phyloP scores from a whole-genome alignment of 345 rosid genomes.

The Pelargonium nanum region DNA sequence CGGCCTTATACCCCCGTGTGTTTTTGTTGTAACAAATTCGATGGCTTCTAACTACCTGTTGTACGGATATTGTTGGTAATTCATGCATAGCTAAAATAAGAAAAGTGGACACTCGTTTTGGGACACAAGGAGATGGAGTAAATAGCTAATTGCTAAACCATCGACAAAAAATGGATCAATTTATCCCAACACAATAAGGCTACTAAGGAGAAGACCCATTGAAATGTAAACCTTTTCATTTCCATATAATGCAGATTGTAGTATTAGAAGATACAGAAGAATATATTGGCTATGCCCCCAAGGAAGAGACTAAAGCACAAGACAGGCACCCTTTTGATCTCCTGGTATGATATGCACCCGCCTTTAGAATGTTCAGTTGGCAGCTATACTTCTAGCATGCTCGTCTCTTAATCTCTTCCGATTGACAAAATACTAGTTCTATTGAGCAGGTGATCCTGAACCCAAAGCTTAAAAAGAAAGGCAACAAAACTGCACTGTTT shows the following conservation, averaged over 20 bases:
- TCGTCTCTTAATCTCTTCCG: slow-evolving; percentile 7
- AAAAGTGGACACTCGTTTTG: too few species aligned
- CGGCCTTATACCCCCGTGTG: too few species aligned
- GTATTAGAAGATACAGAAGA: slow-evolving; percentile 84
- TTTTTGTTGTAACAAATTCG: too few species aligned
- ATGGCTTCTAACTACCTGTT: too few species aligned
- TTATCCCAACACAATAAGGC: not conserved
- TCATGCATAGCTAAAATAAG: too few species aligned
- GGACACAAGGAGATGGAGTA: too few species aligned
- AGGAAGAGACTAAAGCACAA: slow-evolving; percentile 59
- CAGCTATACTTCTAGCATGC: not conserved
- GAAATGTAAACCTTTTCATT: not conserved
- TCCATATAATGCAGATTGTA: slow-evolving; percentile 41
- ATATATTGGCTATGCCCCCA: slow-evolving; percentile 69
- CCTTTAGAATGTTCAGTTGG: not conserved
- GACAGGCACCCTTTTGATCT: slow-evolving; percentile 75
- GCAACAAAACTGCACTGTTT: slow-evolving; percentile 57
- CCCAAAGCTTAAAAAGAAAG: slow-evolving; percentile 54
- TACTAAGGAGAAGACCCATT: not conserved
- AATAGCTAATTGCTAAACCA: too few species aligned
- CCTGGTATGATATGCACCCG: slow-evolving; percentile 34
- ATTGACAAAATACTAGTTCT: slow-evolving; percentile 16
- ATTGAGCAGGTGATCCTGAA: slow-evolving; percentile 72
- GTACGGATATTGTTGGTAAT: too few species aligned
- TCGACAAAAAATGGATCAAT: not conserved